Evolutionary conservation across 768 basidiomycete genomes (phyloP).

Genomic region (Amanita pallidorosea): DNA sequence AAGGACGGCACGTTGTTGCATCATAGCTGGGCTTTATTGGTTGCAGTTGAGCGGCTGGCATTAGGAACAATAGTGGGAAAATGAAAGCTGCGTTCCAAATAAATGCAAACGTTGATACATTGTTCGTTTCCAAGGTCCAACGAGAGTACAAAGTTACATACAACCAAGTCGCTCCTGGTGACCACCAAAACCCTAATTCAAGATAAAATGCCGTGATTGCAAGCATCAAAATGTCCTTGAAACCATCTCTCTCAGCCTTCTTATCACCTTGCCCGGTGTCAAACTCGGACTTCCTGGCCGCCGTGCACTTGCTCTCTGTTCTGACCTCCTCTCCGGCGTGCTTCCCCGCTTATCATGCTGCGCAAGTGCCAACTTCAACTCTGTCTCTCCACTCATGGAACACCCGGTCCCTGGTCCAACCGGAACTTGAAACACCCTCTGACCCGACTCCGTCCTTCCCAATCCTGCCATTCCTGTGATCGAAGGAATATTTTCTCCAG

Average conservation of each 20-base stretch:
- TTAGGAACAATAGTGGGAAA: neutral
- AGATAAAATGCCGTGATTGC: neutral
- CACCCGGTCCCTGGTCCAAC: conserved; percentile 24
- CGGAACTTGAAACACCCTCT: neutral
- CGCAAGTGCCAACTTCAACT: conserved; percentile 45
- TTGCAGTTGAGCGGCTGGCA: neutral
- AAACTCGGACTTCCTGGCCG: conserved; percentile 6
- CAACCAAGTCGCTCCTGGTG: neutral
- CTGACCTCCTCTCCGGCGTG: conserved; percentile 5
- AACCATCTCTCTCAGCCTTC: conserved; percentile 22
- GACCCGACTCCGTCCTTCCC: neutral
- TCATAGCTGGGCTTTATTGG: neutral
- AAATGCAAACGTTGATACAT: too few relatives aligned
- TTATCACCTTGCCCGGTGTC: conserved; percentile 19
- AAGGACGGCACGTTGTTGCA: neutral
- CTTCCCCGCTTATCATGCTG: conserved; percentile 9
- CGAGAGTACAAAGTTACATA: too few relatives aligned
- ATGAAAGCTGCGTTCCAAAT: too few relatives aligned
- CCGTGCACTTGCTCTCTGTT: neutral
- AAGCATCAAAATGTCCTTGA: conserved; percentile 1
- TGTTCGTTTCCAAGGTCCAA: too few relatives aligned
- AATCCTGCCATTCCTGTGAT: neutral
- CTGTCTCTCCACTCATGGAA: conserved; percentile 51
- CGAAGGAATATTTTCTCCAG: too few relatives aligned
- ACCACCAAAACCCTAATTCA: neutral